Evolutionary conservation across 1,139 yeast species (phyloP).

Genomic region (Ashbya aceris): DNA sequence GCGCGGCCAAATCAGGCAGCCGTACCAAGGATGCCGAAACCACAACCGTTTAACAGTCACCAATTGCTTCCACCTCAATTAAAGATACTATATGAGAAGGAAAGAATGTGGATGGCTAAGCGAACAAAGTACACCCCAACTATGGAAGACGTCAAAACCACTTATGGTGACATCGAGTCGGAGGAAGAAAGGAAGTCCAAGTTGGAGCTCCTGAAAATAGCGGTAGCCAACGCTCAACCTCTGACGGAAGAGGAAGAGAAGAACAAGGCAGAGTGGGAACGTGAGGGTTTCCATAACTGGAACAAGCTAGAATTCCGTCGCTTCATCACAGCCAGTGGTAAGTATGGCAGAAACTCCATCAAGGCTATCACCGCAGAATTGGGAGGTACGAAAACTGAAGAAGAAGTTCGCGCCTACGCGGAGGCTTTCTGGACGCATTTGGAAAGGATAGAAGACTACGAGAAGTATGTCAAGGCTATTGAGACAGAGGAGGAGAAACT

Average conservation of each 20-base stretch:
- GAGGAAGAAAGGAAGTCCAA: constrained; percentile 38
- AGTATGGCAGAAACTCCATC: constrained; percentile 61
- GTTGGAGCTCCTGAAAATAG: constrained; percentile 48
- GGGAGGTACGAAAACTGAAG: constrained; percentile 48
- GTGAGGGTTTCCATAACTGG: constrained; percentile 59
- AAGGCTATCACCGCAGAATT: constrained; percentile 54
- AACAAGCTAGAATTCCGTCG: constrained; percentile 63
- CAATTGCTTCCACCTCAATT: constrained; percentile 61
- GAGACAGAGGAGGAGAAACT: constrained; percentile 72
- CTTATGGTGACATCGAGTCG: constrained; percentile 30
- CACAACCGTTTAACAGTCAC: constrained; percentile 57
- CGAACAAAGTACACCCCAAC: constrained; percentile 27
- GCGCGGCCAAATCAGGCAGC: constrained; percentile 48
- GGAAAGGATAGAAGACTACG: constrained; percentile 63
- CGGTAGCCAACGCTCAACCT: constrained; percentile 55
- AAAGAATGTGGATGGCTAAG: constrained; percentile 38
- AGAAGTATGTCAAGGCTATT: constrained; percentile 53
- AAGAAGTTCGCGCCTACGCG: constrained; percentile 60
- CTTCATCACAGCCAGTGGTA: constrained; percentile 50
- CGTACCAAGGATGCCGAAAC: constrained; percentile 48
- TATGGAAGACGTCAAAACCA: constrained; percentile 32
- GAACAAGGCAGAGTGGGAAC: constrained; percentile 44
- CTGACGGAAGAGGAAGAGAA: constrained; percentile 60
- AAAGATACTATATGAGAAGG: constrained; percentile 55
- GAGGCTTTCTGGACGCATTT: constrained; percentile 58